A percentile compares a stretch with the other conserved stretches of the same genome.
Evolutionary conservation across 306 rosid genomes (phyloP).

Genomic region (Myrica gale): DNA sequence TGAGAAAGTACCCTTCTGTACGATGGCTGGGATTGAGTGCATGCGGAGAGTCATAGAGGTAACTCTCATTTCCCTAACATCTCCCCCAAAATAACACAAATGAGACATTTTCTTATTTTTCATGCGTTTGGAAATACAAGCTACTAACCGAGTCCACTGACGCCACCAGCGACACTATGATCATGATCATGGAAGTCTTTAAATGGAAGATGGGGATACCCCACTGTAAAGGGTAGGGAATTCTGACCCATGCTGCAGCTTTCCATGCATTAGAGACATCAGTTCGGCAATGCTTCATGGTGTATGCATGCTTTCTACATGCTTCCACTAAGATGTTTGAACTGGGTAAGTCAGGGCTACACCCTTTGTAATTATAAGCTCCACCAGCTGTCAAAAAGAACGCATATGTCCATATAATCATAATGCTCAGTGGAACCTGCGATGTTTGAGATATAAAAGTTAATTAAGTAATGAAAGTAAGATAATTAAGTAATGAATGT

Average conservation of each 20-base stretch:
- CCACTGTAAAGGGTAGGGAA: slow-evolving; percentile 91
- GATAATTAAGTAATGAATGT: slow-evolving; percentile 8
- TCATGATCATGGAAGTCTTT: slow-evolving; percentile 79
- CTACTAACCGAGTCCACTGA: slow-evolving; percentile 82
- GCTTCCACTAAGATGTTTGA: slow-evolving; percentile 78
- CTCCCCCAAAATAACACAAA: not conserved
- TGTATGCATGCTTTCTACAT: slow-evolving; percentile 74
- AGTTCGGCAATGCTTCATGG: slow-evolving; percentile 87
- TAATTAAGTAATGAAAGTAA: slow-evolving; percentile 10
- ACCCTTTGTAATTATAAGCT: slow-evolving; percentile 80
- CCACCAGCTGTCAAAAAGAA: slow-evolving; percentile 92
- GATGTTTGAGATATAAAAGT: slow-evolving; percentile 23
- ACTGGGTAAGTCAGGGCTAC: slow-evolving; percentile 74
- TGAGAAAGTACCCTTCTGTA: no score
- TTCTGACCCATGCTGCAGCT: slow-evolving; percentile 73
- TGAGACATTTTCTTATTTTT: not conserved
- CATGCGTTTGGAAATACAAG: not conserved
- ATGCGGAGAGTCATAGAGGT: not conserved
- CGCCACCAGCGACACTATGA: slow-evolving; percentile 70
- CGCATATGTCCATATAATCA: slow-evolving; percentile 77
- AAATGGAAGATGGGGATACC: slow-evolving; percentile 78
- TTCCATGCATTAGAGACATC: slow-evolving; percentile 77
- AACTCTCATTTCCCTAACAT: not conserved
- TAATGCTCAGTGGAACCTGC: slow-evolving; percentile 85
- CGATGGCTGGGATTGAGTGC: not conserved